Base-by-base conservation (phyloP, 2,329 filamentous ascomycete genomes). In the Beauveria bassiana region DNA sequence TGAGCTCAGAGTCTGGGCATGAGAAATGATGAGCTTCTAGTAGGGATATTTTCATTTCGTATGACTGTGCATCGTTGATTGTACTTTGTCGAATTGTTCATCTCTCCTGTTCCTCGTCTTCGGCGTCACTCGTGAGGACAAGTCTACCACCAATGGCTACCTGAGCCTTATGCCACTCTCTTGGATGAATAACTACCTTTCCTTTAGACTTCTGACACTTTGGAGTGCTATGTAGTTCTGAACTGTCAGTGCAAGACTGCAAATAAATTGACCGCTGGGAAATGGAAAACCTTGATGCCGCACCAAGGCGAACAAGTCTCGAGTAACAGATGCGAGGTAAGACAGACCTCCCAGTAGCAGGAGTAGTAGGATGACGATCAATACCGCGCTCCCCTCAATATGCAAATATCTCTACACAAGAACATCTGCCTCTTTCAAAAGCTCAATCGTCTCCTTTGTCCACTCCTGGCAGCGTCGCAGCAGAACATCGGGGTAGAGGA, bases 301-400 rank as follows among this genome's bases (percentile, higher is more conserved):
- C 52, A 57, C 60, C 38, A 62, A 63, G 5, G 64, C 56, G 46
- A 58, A 61, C 24, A 63, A 26, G 26, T 63, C 62, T 24, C 63
- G 55, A 24, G 59, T 63, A n/a, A 61, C 63, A 18, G 61, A 57
- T 18, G 61, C 50, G 16, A 62, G 53, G 28, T 61, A 64, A 26
- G 63, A 63, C 18, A 61, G 38, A n/a, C 54, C 55, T 38, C 42
- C 61, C 14, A 64, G 58, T n/a, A 64, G 59, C n/a, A 63, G 46
- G 22, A 63, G 28, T 14, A 61, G 2, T 9, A 54, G 42, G 31
- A 63, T 63, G 49, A 64, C 43, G 14, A 56, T 34, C 20, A 61
- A 53, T 1, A 61, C 22, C 4, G 38, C 58, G 42, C 59, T 63
- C 42, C 18, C 42, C 6, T 26, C 45, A 7, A 6, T 22, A 14